phyloP scores from a whole-genome alignment of 805 yeast genomes.

The Pichia membranifaciens region DNA sequence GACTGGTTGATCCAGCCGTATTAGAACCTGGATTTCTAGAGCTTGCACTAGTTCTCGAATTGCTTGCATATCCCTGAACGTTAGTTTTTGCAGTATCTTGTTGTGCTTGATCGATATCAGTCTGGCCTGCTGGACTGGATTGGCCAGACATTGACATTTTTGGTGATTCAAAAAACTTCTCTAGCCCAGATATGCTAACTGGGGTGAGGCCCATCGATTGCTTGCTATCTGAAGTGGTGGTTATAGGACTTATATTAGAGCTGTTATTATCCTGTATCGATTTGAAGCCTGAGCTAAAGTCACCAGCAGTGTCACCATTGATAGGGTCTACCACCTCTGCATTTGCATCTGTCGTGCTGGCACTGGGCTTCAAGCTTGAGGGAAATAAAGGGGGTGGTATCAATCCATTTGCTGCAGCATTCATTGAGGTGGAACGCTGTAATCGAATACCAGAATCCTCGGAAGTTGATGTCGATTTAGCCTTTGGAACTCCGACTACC shows the following conservation, averaged over 20 bases:
- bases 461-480: background rate
- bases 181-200: slow-evolving; percentile 7
- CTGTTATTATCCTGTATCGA: background rate
- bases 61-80: background rate
- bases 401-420: slow-evolving; percentile 6
- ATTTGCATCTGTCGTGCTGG: background rate
- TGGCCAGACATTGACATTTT: background rate
- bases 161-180: slow-evolving; percentile 13
- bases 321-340: background rate
- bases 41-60: background rate
- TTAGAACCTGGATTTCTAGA: background rate
- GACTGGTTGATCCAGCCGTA: slow-evolving; percentile 10
- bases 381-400: slow-evolving; percentile 13
- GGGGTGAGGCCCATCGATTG: slow-evolving; percentile 2
- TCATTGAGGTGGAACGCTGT: slow-evolving; percentile 6
- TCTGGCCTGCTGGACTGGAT: background rate
- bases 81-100: background rate
- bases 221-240: background rate
- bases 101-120: background rate
- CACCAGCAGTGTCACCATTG: background rate
- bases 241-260: background rate
- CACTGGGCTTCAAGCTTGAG: background rate
- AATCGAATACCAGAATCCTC: background rate
- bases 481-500: background rate
- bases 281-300: slow-evolving; percentile 2